phyloP scores from a whole-genome alignment of 768 basidiomycete genomes.

The Leccinum variicolor region DNA sequence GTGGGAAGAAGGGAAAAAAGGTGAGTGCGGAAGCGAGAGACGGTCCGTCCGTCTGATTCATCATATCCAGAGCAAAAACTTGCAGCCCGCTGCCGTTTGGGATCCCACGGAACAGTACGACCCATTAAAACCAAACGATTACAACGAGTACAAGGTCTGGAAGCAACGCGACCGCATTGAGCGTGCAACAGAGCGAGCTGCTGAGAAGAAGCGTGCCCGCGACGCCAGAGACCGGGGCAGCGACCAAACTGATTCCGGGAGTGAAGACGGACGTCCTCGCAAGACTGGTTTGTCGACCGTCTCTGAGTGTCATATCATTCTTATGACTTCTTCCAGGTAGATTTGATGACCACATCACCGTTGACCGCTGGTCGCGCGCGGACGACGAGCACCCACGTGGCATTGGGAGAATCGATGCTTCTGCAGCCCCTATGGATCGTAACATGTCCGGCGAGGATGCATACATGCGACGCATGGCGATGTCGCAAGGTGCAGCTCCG shows the following conservation, averaged over 20 bases:
- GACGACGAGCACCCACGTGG: constrained; percentile 43
- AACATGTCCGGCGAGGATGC: constrained; percentile 75
- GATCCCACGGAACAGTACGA: constrained; percentile 81
- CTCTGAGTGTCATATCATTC: background rate
- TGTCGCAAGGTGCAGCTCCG: constrained; percentile 43
- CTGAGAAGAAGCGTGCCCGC: constrained; percentile 57
- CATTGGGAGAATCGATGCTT: constrained; percentile 13
- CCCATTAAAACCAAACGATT: constrained; percentile 81
- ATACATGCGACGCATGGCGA: constrained; percentile 71
- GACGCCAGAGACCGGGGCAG: constrained; percentile 46
- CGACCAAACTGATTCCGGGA: constrained; percentile 64
- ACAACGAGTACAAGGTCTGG: constrained; percentile 84
- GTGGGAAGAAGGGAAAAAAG: constrained; percentile 57
- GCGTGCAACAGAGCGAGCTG: constrained; percentile 55
- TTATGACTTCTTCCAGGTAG: constrained; percentile 32
- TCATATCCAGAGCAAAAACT: constrained; percentile 54
- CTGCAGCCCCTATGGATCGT: constrained; percentile 41
- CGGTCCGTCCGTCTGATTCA: background rate
- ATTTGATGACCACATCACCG: constrained; percentile 38
- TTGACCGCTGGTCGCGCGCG: constrained; percentile 53
- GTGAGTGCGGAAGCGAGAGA: constrained; percentile 31
- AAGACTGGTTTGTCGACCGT: constrained; percentile 54
- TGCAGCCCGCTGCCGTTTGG: constrained; percentile 55
- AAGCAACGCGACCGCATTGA: constrained; percentile 75
- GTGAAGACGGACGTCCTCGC: constrained; percentile 63